phyloP scores from a whole-genome alignment of 176 grass and related monocot genomes.

The Bonia amplexicaulis region DNA sequence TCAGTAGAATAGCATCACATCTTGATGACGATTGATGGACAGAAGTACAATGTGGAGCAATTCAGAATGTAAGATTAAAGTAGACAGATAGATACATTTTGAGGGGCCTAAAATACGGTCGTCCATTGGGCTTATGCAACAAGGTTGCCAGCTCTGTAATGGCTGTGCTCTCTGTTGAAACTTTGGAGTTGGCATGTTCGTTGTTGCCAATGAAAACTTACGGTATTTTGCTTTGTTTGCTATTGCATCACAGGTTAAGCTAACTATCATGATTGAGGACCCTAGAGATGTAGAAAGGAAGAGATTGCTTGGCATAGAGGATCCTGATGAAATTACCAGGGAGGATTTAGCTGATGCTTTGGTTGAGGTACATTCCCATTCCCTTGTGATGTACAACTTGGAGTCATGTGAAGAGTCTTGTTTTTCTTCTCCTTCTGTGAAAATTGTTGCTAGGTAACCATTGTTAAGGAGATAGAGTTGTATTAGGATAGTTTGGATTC shows the following conservation, averaged over 20 bases:
- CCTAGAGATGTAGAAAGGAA: conserved; percentile 92
- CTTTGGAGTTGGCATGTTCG: neutral
- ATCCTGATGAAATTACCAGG: conserved; percentile 74
- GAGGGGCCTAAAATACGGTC: neutral
- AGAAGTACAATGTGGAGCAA: neutral
- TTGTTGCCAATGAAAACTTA: conserved; percentile 8
- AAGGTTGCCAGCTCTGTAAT: neutral
- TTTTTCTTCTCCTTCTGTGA: neutral
- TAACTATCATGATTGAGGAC: conserved; percentile 97
- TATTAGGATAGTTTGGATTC: too few relatives aligned
- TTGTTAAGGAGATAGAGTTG: too few relatives aligned
- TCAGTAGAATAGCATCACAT: neutral
- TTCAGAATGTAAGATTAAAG: neutral
- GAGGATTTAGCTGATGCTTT: conserved; percentile 84
- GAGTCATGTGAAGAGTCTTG: neutral
- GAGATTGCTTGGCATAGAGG: conserved; percentile 84
- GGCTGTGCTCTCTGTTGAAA: neutral
- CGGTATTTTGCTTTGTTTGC: conserved; percentile 21
- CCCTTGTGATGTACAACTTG: conserved; percentile 28
- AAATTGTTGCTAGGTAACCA: neutral
- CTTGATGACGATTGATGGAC: neutral
- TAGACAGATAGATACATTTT: neutral
- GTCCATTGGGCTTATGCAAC: neutral
- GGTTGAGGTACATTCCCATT: conserved; percentile 61
- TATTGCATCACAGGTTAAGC: conserved; percentile 63